These are phyloP conservation scores for Calonectria crousiana DNA, from an alignment of 2,329 filamentous ascomycete species.

Conservation along the genomic window DNA sequence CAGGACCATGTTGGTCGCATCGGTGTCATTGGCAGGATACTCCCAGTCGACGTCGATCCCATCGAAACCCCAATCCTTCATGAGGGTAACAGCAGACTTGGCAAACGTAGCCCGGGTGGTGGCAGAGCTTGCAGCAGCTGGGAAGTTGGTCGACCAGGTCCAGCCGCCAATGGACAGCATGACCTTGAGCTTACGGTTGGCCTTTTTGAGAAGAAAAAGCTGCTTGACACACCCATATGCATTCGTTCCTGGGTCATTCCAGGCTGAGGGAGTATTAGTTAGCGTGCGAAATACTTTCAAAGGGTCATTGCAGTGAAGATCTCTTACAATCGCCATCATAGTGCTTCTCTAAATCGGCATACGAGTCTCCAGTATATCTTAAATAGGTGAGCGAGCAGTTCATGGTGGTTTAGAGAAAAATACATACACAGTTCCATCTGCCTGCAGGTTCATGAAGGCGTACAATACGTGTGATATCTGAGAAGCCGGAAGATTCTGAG, in stretches of 20 bases:
- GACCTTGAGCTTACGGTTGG: conserved; percentile 80
- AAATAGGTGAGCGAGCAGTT: not conserved
- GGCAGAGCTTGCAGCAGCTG: conserved; percentile 71
- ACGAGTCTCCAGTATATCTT: conserved; percentile 33
- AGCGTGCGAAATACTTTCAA: not conserved
- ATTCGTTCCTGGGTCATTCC: conserved; percentile 73
- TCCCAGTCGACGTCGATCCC: conserved; percentile 59
- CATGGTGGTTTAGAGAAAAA: accelerated
- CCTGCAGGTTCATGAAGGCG: conserved; percentile 81
- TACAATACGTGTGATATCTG: conserved; percentile 82
- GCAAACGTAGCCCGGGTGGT: conserved; percentile 74
- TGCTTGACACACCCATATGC: conserved; percentile 85
- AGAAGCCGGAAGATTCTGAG: conserved; percentile 75
- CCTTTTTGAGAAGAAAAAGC: conserved; percentile 79
- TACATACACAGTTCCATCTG: conserved; percentile 77
- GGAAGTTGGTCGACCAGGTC: conserved; percentile 83
- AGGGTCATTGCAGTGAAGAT: not conserved
- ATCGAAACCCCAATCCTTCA: conserved; percentile 76
- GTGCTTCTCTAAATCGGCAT: conserved; percentile 36
- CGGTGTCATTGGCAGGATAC: conserved; percentile 49
- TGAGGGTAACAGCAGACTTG: conserved; percentile 72
- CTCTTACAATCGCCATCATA: conserved; percentile 35
- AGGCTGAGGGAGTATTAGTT: conserved; percentile 20
- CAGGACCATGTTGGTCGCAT: conserved; percentile 56
- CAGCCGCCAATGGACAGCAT: conserved; percentile 85